Evolutionary conservation across 2,329 filamentous ascomycete genomes (phyloP), one percentile per base, ranked within the genome.

Genomic region (Botrytis elliptica): DNA sequence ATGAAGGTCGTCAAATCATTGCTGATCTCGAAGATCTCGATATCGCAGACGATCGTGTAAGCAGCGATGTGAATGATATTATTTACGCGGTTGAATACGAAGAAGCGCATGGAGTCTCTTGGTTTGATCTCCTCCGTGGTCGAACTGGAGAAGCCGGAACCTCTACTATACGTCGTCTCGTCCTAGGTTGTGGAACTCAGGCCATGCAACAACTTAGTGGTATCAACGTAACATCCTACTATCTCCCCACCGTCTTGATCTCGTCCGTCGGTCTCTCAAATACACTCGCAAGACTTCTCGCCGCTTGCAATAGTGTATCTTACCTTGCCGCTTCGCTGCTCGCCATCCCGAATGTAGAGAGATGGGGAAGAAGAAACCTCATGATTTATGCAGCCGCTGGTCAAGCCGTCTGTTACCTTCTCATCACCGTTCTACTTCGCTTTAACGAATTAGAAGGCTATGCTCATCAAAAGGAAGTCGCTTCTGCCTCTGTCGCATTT

Each of bases 361-460:
- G 87, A 1, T 87, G 91, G 7, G 91, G 91, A 18, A 89, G 92
- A 44, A 86, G 92, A n/a, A 88, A 88, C 78, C 86, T 94, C 75
- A 93, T 94, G 90, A 82, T 94, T 20, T 88, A 92, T 75, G 91
- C 91, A 69, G 88, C 89, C 0, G 83, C 87, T 38, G 89, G 89
- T 0, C 89, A 90, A 84, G 88, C 88, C n/a, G 79, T 90, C 88
- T 67, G 93, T 93, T 91, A 86, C 88, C 71, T 72, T 1, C 25
- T 72, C 12, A 72, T 72, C 1, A 72, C 71, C 1, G 85, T 93
- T 44, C 84, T 89, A 4, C 65, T 73, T 4, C 66, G 81, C 81
- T 12, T 79, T 78, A 64, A 76, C 74, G 49, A 79, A 79, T 20
- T 67, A 14, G 49, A 62, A 25, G 72, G 68, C 2, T 74, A 60